These are phyloP conservation scores for Coelastrella sp. DNA, from an alignment of 139 green algal genomes.

Conservation along the genomic window DNA sequence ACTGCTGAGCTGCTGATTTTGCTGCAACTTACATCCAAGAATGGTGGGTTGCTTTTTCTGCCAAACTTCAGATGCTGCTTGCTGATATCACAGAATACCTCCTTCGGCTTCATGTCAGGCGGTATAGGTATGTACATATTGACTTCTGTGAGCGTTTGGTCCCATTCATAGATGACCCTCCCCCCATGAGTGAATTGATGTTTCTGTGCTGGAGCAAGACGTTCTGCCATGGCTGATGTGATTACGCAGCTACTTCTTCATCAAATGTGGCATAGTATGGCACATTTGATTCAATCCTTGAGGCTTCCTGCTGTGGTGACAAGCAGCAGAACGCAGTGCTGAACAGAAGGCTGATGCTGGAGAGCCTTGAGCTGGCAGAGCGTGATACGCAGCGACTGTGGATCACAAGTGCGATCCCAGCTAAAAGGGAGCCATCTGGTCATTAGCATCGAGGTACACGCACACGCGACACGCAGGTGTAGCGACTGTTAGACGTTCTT, in stretches of 20 bases:
- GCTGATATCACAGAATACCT: conserved; percentile 76
- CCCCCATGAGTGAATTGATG: conserved; percentile 71
- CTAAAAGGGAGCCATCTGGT: too few relatives aligned
- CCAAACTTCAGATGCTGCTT: conserved; percentile 73
- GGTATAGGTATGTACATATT: conserved; percentile 81
- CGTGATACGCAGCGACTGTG: too few relatives aligned
- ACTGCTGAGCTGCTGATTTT: not conserved
- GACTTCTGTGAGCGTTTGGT: conserved; percentile 80
- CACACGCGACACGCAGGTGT: too few relatives aligned
- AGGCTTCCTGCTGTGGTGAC: too few relatives aligned
- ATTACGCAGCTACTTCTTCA: not conserved
- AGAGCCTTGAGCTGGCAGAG: too few relatives aligned
- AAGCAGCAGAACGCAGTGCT: too few relatives aligned
- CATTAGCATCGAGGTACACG: too few relatives aligned
- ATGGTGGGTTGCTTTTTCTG: conserved; percentile 83
- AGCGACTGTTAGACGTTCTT: too few relatives aligned
- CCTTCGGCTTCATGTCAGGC: conserved; percentile 72
- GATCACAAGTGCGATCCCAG: too few relatives aligned
- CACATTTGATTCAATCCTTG: too few relatives aligned
- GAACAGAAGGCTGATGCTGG: too few relatives aligned
- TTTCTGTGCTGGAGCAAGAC: conserved; percentile 59
- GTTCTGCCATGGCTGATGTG: conserved; percentile 64
- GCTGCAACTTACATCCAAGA: conserved; percentile 76
- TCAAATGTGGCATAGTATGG: too few relatives aligned
- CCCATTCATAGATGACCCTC: conserved; percentile 89